Conservation (phyloP, 2,329 filamentous ascomycete species). For the Penicillium brevicompactum region DNA sequence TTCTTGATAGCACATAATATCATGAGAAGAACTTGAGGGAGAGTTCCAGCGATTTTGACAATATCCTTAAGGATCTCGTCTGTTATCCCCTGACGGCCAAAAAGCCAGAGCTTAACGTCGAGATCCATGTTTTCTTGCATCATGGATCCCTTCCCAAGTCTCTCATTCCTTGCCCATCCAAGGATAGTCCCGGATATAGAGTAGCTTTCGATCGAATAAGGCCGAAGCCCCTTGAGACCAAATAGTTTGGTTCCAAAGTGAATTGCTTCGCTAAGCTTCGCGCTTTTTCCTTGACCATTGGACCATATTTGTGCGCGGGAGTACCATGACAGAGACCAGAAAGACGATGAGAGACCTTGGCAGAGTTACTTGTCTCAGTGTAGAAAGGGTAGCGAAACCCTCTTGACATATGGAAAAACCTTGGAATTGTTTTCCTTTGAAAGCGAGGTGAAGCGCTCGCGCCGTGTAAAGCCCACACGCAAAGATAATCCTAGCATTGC, state of each 20-base stretch:
- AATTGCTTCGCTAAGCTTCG: background rate
- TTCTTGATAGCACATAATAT: background rate
- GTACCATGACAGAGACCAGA: background rate
- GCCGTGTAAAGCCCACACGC: background rate
- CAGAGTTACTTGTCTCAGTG: background rate
- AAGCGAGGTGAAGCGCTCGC: background rate
- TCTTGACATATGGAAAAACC: background rate
- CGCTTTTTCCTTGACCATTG: background rate
- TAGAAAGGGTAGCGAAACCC: background rate
- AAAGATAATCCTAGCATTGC: background rate
- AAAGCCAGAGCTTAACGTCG: background rate
- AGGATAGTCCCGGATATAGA: background rate
- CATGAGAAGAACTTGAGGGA: background rate
- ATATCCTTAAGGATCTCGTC: background rate
- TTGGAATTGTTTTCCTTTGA: background rate
- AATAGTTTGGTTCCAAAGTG: background rate
- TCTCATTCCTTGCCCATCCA: background rate
- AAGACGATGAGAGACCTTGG: background rate
- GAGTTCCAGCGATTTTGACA: background rate
- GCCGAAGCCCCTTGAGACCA: background rate
- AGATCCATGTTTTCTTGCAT: background rate
- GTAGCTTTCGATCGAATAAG: background rate
- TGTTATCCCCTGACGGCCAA: background rate
- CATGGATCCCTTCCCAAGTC: background rate
- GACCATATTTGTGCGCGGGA: background rate